Conservation (phyloP, 495 filamentous ascomycete species). For the Chaetomium tenue region DNA sequence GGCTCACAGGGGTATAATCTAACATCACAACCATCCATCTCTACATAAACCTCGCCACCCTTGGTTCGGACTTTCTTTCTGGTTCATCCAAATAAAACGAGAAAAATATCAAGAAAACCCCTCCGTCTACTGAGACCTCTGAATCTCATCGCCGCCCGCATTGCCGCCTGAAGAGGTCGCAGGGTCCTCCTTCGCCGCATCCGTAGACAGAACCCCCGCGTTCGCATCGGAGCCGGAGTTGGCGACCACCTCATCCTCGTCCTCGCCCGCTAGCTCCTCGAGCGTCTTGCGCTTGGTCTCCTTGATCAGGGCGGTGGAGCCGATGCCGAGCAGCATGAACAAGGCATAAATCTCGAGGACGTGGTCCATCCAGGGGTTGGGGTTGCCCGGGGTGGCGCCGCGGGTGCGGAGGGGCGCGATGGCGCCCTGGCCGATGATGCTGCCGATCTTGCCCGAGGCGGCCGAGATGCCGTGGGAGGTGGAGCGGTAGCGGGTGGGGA, state of each 20-base stretch:
- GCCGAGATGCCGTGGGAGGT: slow-evolving; percentile 84
- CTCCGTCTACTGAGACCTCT: background rate
- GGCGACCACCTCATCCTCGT: background rate
- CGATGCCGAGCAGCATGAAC: slow-evolving; percentile 72
- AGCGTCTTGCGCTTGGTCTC: slow-evolving; percentile 74
- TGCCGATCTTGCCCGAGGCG: slow-evolving; percentile 60
- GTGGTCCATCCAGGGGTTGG: slow-evolving; percentile 70
- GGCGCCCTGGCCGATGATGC: slow-evolving; percentile 55
- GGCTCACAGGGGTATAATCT: too few species aligned
- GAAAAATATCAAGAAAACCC: background rate
- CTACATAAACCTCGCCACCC: too few species aligned
- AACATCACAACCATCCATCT: too few species aligned
- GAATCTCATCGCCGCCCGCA: background rate
- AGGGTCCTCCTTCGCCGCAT: background rate
- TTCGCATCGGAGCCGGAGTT: background rate
- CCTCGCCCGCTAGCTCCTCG: slow-evolving; percentile 53
- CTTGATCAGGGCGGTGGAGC: slow-evolving; percentile 64
- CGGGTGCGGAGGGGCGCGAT: slow-evolving; percentile 52
- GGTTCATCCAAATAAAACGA: background rate
- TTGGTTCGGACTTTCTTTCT: too few species aligned
- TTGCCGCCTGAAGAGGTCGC: background rate
- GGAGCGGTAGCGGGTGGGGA: slow-evolving; percentile 82
- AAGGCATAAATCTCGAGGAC: slow-evolving; percentile 77
- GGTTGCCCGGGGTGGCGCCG: slow-evolving; percentile 42
- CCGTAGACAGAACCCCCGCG: background rate